phyloP scores from a whole-genome alignment of 306 rosid species.

The Vigna reflexopilosa region DNA sequence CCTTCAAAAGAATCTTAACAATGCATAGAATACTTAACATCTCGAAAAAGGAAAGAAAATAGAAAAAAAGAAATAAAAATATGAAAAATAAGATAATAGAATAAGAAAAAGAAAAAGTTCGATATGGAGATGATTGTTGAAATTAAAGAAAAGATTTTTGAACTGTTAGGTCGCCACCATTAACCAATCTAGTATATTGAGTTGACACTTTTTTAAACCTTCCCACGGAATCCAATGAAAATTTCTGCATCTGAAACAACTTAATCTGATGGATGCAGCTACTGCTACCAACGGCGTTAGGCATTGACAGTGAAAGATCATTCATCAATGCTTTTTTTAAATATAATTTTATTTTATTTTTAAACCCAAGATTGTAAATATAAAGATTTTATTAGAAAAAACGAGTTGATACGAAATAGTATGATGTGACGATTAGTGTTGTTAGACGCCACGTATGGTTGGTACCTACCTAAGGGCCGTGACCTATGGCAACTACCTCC shows the following conservation, averaged over 20 bases:
- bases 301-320: neutral
- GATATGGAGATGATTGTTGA: neutral
- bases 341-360: too few relatives aligned
- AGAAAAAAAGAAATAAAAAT: neutral
- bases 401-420: neutral
- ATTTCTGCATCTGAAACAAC: neutral
- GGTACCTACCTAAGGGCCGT: conserved; percentile 11
- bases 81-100: too few relatives aligned
- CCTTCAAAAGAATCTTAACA: too few relatives aligned
- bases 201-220: conserved; percentile 3
- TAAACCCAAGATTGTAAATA: too few relatives aligned
- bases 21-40: too few relatives aligned
- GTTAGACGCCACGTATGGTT: neutral
- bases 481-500: conserved; percentile 29
- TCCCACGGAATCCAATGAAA: conserved; percentile 44
- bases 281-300: neutral
- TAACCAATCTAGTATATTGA: conserved; percentile 41
- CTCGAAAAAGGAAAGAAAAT: too few relatives aligned
- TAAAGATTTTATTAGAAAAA: too few relatives aligned
- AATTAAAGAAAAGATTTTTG: neutral
- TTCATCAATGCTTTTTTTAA: too few relatives aligned
- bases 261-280: neutral
- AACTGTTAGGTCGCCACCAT: neutral
- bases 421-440: too few relatives aligned
- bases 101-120: neutral